These are phyloP conservation scores for Rhizophora apiculata DNA, from an alignment of 345 rosid species.

Conservation along the genomic window DNA sequence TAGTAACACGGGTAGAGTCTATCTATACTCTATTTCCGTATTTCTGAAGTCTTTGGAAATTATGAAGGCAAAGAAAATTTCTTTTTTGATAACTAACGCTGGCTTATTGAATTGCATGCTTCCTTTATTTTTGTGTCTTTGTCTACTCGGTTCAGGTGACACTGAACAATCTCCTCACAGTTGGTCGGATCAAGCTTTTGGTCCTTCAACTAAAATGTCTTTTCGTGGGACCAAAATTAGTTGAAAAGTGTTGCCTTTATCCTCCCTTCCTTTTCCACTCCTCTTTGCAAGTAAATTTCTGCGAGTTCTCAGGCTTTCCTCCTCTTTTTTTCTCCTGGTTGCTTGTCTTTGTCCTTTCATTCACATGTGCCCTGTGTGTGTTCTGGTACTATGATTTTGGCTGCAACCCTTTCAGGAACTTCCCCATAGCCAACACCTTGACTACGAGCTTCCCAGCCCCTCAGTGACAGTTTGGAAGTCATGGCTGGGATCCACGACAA, in stretches of 20 bases:
- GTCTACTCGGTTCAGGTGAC: no score
- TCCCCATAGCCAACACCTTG: constrained; percentile 11
- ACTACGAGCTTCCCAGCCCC: constrained; percentile 17
- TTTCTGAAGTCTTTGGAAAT: no score
- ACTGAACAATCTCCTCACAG: no score
- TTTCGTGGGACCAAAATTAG: no score
- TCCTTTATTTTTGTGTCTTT: no score
- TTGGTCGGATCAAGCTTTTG: no score
- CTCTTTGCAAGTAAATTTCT: background rate
- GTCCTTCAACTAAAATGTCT: no score
- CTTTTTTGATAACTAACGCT: no score
- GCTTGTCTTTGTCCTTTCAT: background rate
- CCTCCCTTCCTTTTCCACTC: background rate
- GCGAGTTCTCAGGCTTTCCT: background rate
- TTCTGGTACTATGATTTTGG: constrained; percentile 3
- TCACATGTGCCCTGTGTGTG: background rate
- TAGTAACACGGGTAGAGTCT: no score
- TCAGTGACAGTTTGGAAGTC: constrained; percentile 14
- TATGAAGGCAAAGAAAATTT: no score
- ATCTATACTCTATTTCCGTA: no score
- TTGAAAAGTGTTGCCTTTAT: background rate
- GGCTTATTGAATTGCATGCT: no score
- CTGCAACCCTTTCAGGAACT: constrained; percentile 35
- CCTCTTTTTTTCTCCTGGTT: background rate
- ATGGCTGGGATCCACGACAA: constrained; percentile 73